Conservation (phyloP, 148 eudicot genomes). For the Cornus kousa region DNA sequence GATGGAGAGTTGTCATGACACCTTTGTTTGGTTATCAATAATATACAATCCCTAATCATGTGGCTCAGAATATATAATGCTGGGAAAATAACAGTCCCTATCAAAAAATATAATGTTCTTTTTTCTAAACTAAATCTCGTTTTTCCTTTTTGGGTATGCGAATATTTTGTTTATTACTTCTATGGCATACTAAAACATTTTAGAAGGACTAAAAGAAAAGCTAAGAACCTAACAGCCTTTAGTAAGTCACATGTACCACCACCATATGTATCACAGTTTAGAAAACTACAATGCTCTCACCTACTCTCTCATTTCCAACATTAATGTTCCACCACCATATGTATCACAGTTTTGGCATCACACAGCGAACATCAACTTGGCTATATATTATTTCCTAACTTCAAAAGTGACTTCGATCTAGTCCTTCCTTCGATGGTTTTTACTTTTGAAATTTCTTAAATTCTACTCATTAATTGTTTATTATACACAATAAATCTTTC, state of each 20-base stretch:
- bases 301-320: not conserved
- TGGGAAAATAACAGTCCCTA: not conserved
- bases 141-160: not conserved
- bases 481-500: too few relatives aligned
- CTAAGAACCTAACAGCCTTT: not conserved
- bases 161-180: not conserved
- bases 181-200: too few relatives aligned
- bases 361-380: too few relatives aligned
- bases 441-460: too few relatives aligned
- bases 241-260: not conserved
- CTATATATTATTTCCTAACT: too few relatives aligned
- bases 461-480: too few relatives aligned
- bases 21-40: not conserved
- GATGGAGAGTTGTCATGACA: not conserved
- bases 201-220: not conserved
- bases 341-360: too few relatives aligned
- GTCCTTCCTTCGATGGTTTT: too few relatives aligned
- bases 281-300: not conserved
- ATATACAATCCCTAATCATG: not conserved
- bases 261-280: too few relatives aligned
- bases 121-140: not conserved
- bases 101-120: not conserved
- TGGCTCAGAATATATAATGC: not conserved
- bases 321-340: not conserved
- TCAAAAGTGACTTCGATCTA: too few relatives aligned